A percentile compares a stretch with the other conserved stretches of the same genome.
Evolutionary conservation across 2,329 filamentous ascomycete species (phyloP).

Genomic region (Dryadomyces quercivorus): DNA sequence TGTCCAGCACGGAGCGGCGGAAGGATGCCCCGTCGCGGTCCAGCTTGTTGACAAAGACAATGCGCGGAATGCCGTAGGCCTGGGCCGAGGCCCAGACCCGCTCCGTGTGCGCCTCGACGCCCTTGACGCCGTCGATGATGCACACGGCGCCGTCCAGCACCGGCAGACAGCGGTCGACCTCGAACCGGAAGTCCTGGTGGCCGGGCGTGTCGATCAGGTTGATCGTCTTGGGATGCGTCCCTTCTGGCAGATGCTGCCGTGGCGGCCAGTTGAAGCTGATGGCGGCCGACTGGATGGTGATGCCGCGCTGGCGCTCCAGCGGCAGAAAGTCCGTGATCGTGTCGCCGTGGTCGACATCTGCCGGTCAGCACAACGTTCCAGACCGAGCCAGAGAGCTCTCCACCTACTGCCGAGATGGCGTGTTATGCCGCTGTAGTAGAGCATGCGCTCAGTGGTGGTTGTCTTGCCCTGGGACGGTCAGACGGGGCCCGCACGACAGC

Average conservation of each 20-base stretch:
- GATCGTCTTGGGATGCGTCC: slow-evolving; percentile 49
- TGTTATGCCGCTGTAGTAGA: slow-evolving; percentile 89
- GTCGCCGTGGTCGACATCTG: slow-evolving; percentile 86
- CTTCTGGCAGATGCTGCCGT: slow-evolving; percentile 24
- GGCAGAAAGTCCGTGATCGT: slow-evolving; percentile 96
- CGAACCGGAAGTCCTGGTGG: slow-evolving; percentile 94
- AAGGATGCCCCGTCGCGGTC: slow-evolving; percentile 77
- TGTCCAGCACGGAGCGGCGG: slow-evolving; percentile 72
- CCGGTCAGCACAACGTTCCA: background rate
- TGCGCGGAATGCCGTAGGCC: slow-evolving; percentile 70
- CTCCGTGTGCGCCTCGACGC: slow-evolving; percentile 90
- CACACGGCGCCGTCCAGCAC: slow-evolving; percentile 22
- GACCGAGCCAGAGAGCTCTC: background rate
- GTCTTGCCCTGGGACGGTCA: slow-evolving; percentile 60
- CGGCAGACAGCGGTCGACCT: slow-evolving; percentile 74
- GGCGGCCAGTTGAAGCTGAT: slow-evolving; percentile 89
- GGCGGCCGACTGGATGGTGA: slow-evolving; percentile 94
- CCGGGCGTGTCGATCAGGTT: slow-evolving; percentile 95
- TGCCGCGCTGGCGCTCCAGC: slow-evolving; percentile 80
- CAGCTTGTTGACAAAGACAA: slow-evolving; percentile 75
- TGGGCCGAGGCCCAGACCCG: slow-evolving; percentile 90
- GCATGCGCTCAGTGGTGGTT: slow-evolving; percentile 97
- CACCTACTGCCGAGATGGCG: slow-evolving; percentile 61
- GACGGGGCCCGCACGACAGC: background rate
- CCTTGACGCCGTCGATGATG: slow-evolving; percentile 25